Base-by-base conservation (phyloP, 208 protist genomes). In the Leishmania lainsoni region DNA sequence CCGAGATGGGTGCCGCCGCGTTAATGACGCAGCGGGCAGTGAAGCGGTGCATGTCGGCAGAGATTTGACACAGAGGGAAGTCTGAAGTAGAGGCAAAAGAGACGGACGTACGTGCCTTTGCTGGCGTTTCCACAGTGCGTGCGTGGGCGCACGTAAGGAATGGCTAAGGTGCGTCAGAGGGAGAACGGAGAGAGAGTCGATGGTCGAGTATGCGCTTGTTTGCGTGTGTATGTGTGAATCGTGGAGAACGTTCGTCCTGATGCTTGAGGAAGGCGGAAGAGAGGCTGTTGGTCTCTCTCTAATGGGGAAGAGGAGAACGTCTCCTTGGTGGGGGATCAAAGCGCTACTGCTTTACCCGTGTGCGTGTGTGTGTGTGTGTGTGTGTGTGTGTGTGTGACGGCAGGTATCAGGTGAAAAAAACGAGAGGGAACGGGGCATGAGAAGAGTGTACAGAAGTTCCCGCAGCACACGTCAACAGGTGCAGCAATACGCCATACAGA, bases 41-140 rank as follows among this genome's bases (percentile, higher is more conserved):
- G n/a, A 86, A 79, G 20, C 82, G 49, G 45, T 82, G 82, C 82
- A 86, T 86, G 9, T 72, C 12, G 42, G 29, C 6, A 3, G 2
- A 84, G 75, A 61, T 58, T 79, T 59, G 49, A 56, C 32, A 48
- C 70, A 48, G 22, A 48, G 70, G 22, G 10, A 42, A 59, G 29
- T 71, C 58, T 9, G 42, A 39, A 6, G 42, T 20, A 29, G 4
- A 20, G 32, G 9, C 29, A 29, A 72, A 29, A 51, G 8, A 22
- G 59, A 66, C 10, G n/a, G 59, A n/a, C 10, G 26, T 66, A 17
- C 6, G 56, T 10, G 56, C 8, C n/a, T 29, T 9, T 61, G 56
- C n/a, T 29, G 56, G 56, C n/a, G 22, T 26, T 61, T 22, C 56
- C 5, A 16, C 56, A 61, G 59, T 66, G 59, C 59, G 59, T 10